Conservation (phyloP, 75 land plant species). For the Sequoiadendron giganteum region DNA sequence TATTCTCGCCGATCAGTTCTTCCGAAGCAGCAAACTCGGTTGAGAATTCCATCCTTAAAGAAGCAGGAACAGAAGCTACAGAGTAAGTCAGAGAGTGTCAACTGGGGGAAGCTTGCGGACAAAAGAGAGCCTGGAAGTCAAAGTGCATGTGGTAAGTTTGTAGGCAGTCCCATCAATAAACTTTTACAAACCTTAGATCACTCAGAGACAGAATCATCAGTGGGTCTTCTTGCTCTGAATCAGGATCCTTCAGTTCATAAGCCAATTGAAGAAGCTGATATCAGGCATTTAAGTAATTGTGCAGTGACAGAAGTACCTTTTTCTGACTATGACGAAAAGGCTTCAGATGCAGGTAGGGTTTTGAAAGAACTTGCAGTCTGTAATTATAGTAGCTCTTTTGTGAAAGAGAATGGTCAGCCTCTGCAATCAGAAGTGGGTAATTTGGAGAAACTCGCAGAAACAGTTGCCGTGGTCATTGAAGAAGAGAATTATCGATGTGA, state of each 20-base stretch:
- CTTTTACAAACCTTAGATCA: constrained; percentile 10
- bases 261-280: constrained; percentile 2
- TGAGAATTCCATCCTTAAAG: neutral
- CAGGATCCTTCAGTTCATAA: constrained; percentile 4
- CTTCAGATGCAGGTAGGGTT: neutral
- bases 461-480: constrained; percentile 2
- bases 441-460: constrained; percentile 14
- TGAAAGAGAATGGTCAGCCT: constrained; percentile 1
- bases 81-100: neutral
- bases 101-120: neutral
- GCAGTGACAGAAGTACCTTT: neutral
- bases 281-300: neutral
- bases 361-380: constrained; percentile 8
- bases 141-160: constrained; percentile 13
- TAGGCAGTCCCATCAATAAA: constrained; percentile 5
- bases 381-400: neutral
- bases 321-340: constrained; percentile 1
- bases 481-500: constrained; percentile 7
- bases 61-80: neutral
- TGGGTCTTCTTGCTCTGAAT: constrained; percentile 2
- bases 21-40: neutral
- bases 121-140: constrained; percentile 14
- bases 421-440: neutral
- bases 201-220: constrained; percentile 16
- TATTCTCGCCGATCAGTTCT: neutral